Conservation (phyloP, 768 basidiomycete species). For the Pulveroboletus ravenelii region DNA sequence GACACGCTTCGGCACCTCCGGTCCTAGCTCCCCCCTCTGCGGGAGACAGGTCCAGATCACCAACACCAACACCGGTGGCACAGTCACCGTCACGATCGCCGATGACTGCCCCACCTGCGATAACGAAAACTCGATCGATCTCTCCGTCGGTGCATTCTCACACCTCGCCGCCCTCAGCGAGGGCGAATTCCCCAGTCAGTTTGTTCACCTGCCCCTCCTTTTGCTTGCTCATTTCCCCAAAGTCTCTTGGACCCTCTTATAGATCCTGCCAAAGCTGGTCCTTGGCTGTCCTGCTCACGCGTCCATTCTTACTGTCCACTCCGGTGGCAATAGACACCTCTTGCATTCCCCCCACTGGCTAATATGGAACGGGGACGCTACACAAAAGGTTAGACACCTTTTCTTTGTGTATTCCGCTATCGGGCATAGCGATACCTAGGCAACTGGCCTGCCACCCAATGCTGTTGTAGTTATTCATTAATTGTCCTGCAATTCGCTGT, state of each 20-base stretch:
- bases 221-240: background rate
- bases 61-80: slow-evolving; percentile 48
- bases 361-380: background rate
- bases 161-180: slow-evolving; percentile 43
- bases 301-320: slow-evolving; percentile 28
- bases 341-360: background rate
- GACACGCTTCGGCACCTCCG: slow-evolving; percentile 46
- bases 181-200: slow-evolving; percentile 60
- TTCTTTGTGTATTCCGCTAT: slow-evolving; percentile 13
- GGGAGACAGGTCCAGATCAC: slow-evolving; percentile 60
- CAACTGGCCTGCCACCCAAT: slow-evolving; percentile 10
- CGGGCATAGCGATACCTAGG: slow-evolving; percentile 9
- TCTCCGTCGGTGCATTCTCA: slow-evolving; percentile 66
- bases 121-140: slow-evolving; percentile 63
- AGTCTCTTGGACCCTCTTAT: slow-evolving; percentile 31
- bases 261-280: slow-evolving; percentile 18
- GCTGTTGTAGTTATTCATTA: slow-evolving; percentile 5
- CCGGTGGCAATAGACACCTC: slow-evolving; percentile 35
- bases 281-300: slow-evolving; percentile 11
- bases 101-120: slow-evolving; percentile 81
- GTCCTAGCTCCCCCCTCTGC: slow-evolving; percentile 52
- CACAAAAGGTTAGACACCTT: slow-evolving; percentile 7
- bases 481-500: background rate
- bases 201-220: background rate
- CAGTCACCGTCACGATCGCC: slow-evolving; percentile 61